Conservation (phyloP, 2,329 filamentous ascomycete species). For the Stenocarpella maydis region DNA sequence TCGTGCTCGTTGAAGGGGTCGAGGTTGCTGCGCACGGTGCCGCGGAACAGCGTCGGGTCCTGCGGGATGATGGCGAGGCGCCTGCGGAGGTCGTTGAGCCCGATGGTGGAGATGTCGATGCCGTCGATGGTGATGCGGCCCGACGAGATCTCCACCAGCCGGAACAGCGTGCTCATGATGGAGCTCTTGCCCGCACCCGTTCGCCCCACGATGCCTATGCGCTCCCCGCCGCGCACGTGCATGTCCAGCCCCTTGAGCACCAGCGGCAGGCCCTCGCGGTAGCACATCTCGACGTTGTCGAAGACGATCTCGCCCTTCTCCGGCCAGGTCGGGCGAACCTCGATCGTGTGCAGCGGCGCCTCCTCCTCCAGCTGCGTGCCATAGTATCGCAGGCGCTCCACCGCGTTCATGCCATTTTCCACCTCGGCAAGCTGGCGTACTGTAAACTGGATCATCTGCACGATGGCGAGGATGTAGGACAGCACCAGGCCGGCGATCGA, state of each 20-base stretch:
- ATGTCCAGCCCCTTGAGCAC: constrained; percentile 76
- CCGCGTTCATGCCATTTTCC: constrained; percentile 97
- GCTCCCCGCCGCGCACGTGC: constrained; percentile 77
- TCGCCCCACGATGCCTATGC: constrained; percentile 75
- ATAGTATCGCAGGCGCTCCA: constrained; percentile 91
- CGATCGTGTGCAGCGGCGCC: constrained; percentile 79
- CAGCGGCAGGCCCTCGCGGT: constrained; percentile 74
- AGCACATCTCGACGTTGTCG: constrained; percentile 79
- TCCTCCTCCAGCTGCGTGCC: constrained; percentile 88
- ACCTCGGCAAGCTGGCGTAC: constrained; percentile 94
- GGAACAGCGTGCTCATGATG: constrained; percentile 71
- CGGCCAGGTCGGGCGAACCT: constrained; percentile 82
- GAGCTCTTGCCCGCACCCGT: constrained; percentile 73
- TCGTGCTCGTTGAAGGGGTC: constrained; percentile 83
- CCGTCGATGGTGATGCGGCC: constrained; percentile 56
- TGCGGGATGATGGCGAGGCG: constrained; percentile 73
- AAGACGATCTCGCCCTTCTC: constrained; percentile 84
- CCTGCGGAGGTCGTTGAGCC: constrained; percentile 67
- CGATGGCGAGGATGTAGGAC: constrained; percentile 91
- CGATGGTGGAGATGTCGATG: constrained; percentile 64
- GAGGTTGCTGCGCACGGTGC: constrained; percentile 80
- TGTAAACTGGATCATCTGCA: constrained; percentile 95
- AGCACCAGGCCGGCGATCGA: constrained; percentile 88
- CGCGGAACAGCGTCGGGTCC: constrained; percentile 72
- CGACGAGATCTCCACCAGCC: constrained; percentile 56